A percentile compares a stretch with the other conserved stretches of the same genome.
Conservation (phyloP, 192 early-diverging fungal genomes). For the Umbelopsis ramanniana region DNA sequence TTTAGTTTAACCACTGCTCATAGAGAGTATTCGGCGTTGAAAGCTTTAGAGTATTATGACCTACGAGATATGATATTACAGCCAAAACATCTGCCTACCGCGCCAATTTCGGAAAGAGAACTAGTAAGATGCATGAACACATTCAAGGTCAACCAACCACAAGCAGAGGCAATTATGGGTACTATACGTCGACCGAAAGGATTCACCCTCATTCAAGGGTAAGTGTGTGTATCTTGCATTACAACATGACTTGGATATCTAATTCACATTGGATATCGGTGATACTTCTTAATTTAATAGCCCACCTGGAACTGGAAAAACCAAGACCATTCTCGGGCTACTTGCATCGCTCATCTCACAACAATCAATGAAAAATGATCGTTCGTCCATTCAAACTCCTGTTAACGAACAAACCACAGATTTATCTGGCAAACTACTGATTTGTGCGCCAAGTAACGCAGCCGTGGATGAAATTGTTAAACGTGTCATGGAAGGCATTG, state of each 20-base stretch:
- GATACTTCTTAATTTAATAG: conserved; percentile 28
- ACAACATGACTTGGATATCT: neutral
- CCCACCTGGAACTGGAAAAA: conserved; percentile 77
- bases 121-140: conserved; percentile 52
- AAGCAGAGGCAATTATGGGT: conserved; percentile 81
- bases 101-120: conserved; percentile 40
- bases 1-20: conserved; percentile 74
- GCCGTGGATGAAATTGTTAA: conserved; percentile 95
- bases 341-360: conserved; percentile 61
- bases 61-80: conserved; percentile 68
- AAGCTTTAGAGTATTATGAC: conserved; percentile 62
- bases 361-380: neutral
- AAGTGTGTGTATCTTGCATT: conserved; percentile 14
- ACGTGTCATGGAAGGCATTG: conserved; percentile 79
- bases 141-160: conserved; percentile 89
- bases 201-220: conserved; percentile 90
- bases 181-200: conserved; percentile 69
- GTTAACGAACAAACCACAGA: conserved; percentile 22
- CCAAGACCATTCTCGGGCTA: conserved; percentile 88
- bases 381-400: neutral
- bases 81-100: conserved; percentile 43
- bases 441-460: conserved; percentile 96
- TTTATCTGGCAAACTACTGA: conserved; percentile 65
- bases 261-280: neutral
- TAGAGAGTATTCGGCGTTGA: conserved; percentile 84